A percentile compares a stretch with the other conserved stretches of the same genome.
Evolutionary conservation across 495 filamentous ascomycete genomes (phyloP).

Genomic region (Recurvomyces mirabilis): DNA sequence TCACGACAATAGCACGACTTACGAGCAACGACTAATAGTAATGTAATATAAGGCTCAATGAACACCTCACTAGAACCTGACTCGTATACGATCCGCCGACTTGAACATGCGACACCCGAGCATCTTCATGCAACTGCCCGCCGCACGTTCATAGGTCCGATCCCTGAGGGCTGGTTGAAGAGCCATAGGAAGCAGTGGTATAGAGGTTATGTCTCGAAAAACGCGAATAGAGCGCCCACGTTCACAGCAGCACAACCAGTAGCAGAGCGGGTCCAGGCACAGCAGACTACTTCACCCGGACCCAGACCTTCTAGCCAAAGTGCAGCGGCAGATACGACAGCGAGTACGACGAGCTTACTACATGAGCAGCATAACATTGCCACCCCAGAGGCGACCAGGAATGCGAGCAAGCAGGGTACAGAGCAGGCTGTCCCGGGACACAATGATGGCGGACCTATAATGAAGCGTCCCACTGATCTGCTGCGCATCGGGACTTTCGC

Average conservation of each 20-base stretch:
- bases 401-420: background rate
- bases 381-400: background rate
- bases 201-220: constrained; percentile 39
- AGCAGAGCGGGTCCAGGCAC: background rate
- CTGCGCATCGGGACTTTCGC: background rate
- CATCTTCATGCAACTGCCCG: constrained; percentile 54
- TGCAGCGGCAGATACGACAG: constrained; percentile 1
- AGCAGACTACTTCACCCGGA: constrained; percentile 27
- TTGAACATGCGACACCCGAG: constrained; percentile 46
- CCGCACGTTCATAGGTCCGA: constrained; percentile 57
- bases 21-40: no score
- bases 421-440: background rate
- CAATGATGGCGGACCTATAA: constrained; percentile 1
- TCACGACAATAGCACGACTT: no score
- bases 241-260: constrained; percentile 12
- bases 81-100: constrained; percentile 26
- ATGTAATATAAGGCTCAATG: no score
- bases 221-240: constrained; percentile 25
- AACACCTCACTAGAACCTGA: no score
- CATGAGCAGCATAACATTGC: constrained; percentile 11
- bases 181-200: constrained; percentile 56
- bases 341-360: constrained; percentile 19
- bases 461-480: background rate
- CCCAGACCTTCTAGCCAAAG: constrained; percentile 17
- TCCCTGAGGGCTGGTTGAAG: constrained; percentile 58